These are phyloP conservation scores for Yamadazyma pseudoaaseri DNA, from an alignment of 1,139 yeast genomes.

Conservation along the genomic window DNA sequence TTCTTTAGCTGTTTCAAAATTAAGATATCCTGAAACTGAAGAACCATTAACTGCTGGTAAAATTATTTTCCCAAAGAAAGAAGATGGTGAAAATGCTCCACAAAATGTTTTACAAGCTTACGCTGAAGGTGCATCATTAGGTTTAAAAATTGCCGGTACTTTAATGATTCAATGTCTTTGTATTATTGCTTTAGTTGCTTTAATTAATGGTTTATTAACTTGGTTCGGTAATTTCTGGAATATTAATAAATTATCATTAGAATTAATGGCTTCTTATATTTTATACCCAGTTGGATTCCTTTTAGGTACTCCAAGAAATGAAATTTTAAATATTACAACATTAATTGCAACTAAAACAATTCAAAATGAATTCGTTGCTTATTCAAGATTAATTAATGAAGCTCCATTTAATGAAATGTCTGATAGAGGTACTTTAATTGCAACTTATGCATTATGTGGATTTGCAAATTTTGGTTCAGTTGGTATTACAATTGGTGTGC, in stretches of 20 bases:
- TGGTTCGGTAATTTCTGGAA: slow-evolving; percentile 71
- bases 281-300: slow-evolving; percentile 63
- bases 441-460: slow-evolving; percentile 66
- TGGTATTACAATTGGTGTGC: slow-evolving; percentile 65
- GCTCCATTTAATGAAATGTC: slow-evolving; percentile 51
- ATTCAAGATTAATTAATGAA: slow-evolving; percentile 38
- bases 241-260: slow-evolving; percentile 50
- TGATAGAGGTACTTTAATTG: slow-evolving; percentile 54
- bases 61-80: slow-evolving; percentile 44
- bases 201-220: slow-evolving; percentile 56
- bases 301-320: slow-evolving; percentile 60
- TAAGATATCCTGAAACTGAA: slow-evolving; percentile 63
- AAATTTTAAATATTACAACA: slow-evolving; percentile 49
- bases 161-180: slow-evolving; percentile 62
- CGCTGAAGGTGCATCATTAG: slow-evolving; percentile 61
- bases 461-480: slow-evolving; percentile 65
- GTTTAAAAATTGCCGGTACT: slow-evolving; percentile 58
- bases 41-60: slow-evolving; percentile 52
- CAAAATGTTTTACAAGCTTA: slow-evolving; percentile 65
- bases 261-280: slow-evolving; percentile 57
- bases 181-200: slow-evolving; percentile 61
- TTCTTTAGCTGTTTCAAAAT: slow-evolving; percentile 60
- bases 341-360: slow-evolving; percentile 60
- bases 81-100: slow-evolving; percentile 42
- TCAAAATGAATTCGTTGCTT: slow-evolving; percentile 67